Base-by-base conservation (phyloP, 352 stramenopile genomes). In the Nothophytophthora sp. region DNA sequence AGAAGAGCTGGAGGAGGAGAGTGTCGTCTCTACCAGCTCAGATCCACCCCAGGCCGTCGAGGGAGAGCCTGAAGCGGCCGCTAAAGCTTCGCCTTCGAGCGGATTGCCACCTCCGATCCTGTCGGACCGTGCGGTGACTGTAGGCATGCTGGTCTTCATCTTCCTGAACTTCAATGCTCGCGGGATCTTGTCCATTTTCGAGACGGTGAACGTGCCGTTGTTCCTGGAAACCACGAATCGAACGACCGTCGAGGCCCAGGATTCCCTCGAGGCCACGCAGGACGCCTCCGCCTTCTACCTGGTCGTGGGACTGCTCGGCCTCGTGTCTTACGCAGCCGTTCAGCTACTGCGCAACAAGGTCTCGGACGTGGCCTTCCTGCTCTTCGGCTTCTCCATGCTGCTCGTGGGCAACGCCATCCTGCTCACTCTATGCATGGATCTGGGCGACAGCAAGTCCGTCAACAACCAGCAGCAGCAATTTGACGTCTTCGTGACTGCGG, bases 141-240 rank as follows among this genome's bases (percentile, higher is more conserved):
- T 76, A 27, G 76, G 71, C 11, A 70, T 78, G n/a, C 15, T 75
- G 16, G 63, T 84, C 1, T 87, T 86, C 37, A 78, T 86, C n/a
- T 84, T 84, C 29, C 58, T 84, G 22, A 89, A 89, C 60, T 77
- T 86, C 35, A 83, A 66, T 23, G 63, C 66, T 15, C 65, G 76
- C 18, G 76, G 78, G 4, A 86, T 89, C 38, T 59, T 89, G 12
- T 86, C 76, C 4, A 67, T 89, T 9, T 89, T 87, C 36, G 78
- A 89, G 63, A 87, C 76, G n/a, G 67, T 87, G 19, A 86, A 87
- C 53, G 65, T 87, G 10, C 70, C 76, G 36, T 50, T 87, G 4
- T 89, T 85, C 37, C 35, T 81, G 19, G 45, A 70, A 23, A 50
- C 68, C 22, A 77, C 76, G 8, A 68, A 71, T 29, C 60, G 59